Conservation (phyloP, 306 rosid species). For the Quercus ilex region DNA sequence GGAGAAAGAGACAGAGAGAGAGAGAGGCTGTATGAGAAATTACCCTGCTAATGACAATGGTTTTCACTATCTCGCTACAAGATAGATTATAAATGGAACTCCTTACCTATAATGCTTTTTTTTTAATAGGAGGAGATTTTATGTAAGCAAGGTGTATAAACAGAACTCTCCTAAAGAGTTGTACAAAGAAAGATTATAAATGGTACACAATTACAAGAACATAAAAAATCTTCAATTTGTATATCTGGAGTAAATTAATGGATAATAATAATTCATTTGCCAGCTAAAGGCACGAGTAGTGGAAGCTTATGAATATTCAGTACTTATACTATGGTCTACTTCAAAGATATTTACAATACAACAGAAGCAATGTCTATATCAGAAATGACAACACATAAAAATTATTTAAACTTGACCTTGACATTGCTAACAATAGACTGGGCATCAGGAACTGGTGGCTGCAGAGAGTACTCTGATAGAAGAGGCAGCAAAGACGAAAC, state of each 20-base stretch:
- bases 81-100: no score
- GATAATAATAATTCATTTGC: background rate
- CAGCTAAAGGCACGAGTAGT: background rate
- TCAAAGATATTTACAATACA: background rate
- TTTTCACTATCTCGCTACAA: no score
- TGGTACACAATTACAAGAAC: no score
- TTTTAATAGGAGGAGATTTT: no score
- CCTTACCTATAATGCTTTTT: no score
- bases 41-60: no score
- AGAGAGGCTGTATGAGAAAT: no score
- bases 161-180: no score
- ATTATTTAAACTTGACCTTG: slow-evolving; percentile 53
- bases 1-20: no score
- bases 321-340: background rate
- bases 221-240: background rate
- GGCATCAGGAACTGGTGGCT: slow-evolving; percentile 84
- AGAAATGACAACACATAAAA: slow-evolving; percentile 5
- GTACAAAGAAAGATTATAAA: no score
- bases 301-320: background rate
- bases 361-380: slow-evolving; percentile 12
- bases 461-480: slow-evolving; percentile 88
- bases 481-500: slow-evolving; percentile 88
- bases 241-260: background rate
- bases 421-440: slow-evolving; percentile 88
- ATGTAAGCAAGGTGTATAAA: no score